Base-by-base conservation (phyloP, 2,329 filamentous ascomycete genomes). In the Corinectria fuckeliana region DNA sequence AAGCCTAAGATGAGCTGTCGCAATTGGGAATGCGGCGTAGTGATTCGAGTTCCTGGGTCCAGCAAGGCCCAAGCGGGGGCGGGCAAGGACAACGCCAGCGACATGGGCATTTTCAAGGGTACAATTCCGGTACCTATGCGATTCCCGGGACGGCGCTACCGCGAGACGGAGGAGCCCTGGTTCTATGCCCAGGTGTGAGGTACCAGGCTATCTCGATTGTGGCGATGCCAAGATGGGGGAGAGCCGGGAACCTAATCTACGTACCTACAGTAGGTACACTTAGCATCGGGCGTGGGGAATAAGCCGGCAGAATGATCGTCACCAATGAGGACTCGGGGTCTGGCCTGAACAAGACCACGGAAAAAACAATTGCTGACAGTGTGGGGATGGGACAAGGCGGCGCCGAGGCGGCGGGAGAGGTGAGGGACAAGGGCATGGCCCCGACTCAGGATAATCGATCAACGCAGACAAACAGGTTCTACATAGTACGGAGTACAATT, bases 1-100 rank as follows among this genome's bases (percentile, higher is more conserved):
- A 76, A 85, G 61, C 85, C 87, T 11, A 96, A 92, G 74, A 81
- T 98, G 63, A 93, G 85, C 62, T 93, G 91, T 75, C 88, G 91
- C 54, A 99, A 98, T 74, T 98, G 94, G 93, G 95, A 98, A 77
- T 97, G 93, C 71, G 95, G 95, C 32, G 91, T 99, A 1, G 69
- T 98, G 21, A 74, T 97, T 38, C 87, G 88, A 9, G 80, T 91
- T 21, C 68, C 70, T 25, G 50, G 51, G 44, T 21, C 51, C 62
- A 61, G 30, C 45, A 59, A 47, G 62, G 38, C 18, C 51, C 53
- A 49, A 48, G 44, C 38, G 50, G 52, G 45, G 26, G 68, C 66
- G 25, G 41, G 30, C 28, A 52, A 39, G 54, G 45, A 41, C 39
- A 36, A 41, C 18, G 44, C 28, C 42, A 42, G 49, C 49, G 61